Evolutionary conservation across 805 yeast species (phyloP), one percentile per base, ranked within the genome.

Genomic region (Torulaspora quercuum): DNA sequence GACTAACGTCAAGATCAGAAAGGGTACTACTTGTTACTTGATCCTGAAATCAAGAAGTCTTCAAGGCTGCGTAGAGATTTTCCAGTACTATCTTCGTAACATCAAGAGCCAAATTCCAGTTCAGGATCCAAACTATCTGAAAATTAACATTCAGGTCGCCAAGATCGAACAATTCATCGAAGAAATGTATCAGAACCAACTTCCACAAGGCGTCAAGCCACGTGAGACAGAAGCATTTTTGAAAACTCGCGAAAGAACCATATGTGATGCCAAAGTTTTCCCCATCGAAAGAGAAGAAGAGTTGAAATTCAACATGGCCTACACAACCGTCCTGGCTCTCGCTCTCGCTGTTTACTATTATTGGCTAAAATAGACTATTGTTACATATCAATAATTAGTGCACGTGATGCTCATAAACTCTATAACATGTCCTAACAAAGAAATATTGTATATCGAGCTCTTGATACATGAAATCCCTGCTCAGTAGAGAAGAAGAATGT

Each of bases 101-200:
- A 88, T 92, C 52, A 92, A 89, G 63, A 81, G 78, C 47, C 79
- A 81, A 61, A 76, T 90, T 32, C 72, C 76, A 9, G 92, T 89
- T 20, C 65, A 71, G 23, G 97, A 90, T 66, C 95, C 95, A 45
- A 82, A 82, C 65, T 90, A 85, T 63, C 69, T 89, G 54, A 75
- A 78, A 42, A 75, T 92, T 48, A 95, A 94, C 51, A 76, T 86
- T 47, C 76, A 77, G 46, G 83, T 95, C 61, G 95, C 92, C 35
- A 82, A 84, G 61, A 77, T 92, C 46, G 95, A 87, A 55, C 95
- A 85, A 66, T 82, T 77, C 62, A 80, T 90, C 52, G 95, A 90
- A 58, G 68, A 70, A 33, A 70, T 83, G 73, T 78, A 78, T 57
- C 92, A 89, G 45, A 61, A 60, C 9, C 69, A 80, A 38, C 55